Conservation (phyloP, 2,329 filamentous ascomycete genomes). For the Blumeria graminis region DNA sequence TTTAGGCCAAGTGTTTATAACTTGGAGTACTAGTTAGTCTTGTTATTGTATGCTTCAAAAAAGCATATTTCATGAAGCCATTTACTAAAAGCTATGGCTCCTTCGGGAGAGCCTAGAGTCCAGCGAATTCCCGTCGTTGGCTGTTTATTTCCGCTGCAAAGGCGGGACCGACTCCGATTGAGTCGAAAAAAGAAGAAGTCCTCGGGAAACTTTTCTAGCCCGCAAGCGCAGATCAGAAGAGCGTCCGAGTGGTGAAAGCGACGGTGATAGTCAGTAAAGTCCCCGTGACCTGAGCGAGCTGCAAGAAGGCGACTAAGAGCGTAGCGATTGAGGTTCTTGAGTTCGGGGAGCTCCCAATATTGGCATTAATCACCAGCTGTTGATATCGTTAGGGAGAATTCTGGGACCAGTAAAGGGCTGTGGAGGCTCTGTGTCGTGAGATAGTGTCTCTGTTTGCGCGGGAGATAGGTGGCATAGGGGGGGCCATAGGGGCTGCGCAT, state of each 20-base stretch:
- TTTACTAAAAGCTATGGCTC: neutral
- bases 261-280: too few relatives aligned
- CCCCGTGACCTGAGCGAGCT: too few relatives aligned
- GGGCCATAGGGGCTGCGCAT: neutral
- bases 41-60: too few relatives aligned
- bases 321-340: neutral
- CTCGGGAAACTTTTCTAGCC: neutral
- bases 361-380: neutral
- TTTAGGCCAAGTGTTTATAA: too few relatives aligned
- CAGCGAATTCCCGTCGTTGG: neutral
- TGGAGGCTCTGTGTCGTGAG: neutral
- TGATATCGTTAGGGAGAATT: neutral
- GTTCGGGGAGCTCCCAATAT: neutral
- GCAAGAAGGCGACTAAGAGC: neutral
- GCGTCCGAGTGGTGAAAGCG: too few relatives aligned
- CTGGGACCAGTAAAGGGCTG: neutral
- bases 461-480: neutral
- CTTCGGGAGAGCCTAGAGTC: neutral
- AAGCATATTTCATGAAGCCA: too few relatives aligned
- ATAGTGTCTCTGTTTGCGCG: neutral
- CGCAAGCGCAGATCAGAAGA: neutral
- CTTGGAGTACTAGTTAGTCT: too few relatives aligned
- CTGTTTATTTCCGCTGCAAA: neutral
- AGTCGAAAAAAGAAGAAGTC: neutral
- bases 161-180: neutral